Percentiles rank a stretch among this genome's conserved stretches.
Conservation (phyloP, 768 basidiomycete species). For the Lactifluus echinatus region DNA sequence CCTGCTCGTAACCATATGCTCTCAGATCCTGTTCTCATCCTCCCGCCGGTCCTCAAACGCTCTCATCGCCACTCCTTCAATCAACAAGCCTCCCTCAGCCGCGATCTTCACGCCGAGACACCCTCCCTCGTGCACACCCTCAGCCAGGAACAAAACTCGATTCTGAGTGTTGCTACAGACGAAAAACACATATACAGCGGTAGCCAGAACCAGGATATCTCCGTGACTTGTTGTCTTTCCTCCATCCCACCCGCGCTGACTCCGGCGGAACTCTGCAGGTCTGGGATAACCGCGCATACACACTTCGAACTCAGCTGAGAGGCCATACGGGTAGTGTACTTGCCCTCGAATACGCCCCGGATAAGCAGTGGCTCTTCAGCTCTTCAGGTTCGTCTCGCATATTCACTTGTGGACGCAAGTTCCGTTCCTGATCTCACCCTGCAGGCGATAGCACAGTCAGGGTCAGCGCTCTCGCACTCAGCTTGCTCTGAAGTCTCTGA, state of each 20-base stretch:
- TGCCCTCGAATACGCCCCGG: constrained; percentile 64
- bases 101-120: constrained; percentile 3
- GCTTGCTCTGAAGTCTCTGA: too few species aligned
- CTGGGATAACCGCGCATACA: constrained; percentile 70
- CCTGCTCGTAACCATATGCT: not conserved
- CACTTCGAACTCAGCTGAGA: constrained; percentile 54
- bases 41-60: constrained; percentile 10
- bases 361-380: constrained; percentile 82
- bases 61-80: not conserved
- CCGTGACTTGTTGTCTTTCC: constrained; percentile 1
- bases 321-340: constrained; percentile 85
- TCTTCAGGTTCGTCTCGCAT: constrained; percentile 55
- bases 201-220: constrained; percentile 19
- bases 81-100: constrained; percentile 17
- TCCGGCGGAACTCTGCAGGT: constrained; percentile 48
- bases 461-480: constrained; percentile 45
- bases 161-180: constrained; percentile 12
- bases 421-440: not conserved
- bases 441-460: constrained; percentile 83
- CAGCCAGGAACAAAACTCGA: constrained; percentile 10
- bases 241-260: not conserved
- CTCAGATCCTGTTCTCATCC: not conserved
- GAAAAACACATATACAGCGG: constrained; percentile 19
- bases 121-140: constrained; percentile 15
- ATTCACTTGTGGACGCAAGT: not conserved